Evolutionary conservation across 768 basidiomycete genomes (phyloP), one percentile per base, ranked within the genome.

Genomic region (Macrolepiota dolichaula): DNA sequence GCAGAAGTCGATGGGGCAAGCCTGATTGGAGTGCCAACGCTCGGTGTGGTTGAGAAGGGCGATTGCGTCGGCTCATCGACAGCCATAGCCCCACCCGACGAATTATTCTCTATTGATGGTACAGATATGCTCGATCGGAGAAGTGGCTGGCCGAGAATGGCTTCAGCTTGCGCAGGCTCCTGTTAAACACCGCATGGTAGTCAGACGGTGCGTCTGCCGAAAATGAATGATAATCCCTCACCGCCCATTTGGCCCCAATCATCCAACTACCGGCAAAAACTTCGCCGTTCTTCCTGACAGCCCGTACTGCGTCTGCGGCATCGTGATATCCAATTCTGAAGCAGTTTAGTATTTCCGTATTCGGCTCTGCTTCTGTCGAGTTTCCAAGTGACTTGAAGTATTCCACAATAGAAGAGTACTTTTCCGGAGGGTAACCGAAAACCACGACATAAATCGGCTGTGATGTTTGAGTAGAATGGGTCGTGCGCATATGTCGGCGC

Each of bases 381-480:
- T 84, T 83, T 7, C 91, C 92, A 9, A 96, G 74, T 1, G 86
- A 85, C 65, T 81, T 82, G 77, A 92, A 89, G 71, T 89, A 89
- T 67, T 89, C 89, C 15, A 83, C 84, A 0, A 89, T 85, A 15
- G 86, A 69, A 55, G 82, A 85, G 70, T 88, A 90, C 68, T 86
- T 86, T 72, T 94, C 90, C 35, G 85, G 77, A 4, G 94, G 92
- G 70, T 94, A 96, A n/a, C 94, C 94, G 63, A 93, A 96, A 55
- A 96, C 85, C 67, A 94, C 79, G 37, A 96, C 78, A 67, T 88
- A 88, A 29, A 82, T 70, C 2, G 82, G 77, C 27, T 62, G 60
- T 29, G 84, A 80, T 11, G 73, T 52, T 4, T 76, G 62, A n/a
- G 73, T 61, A 51, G 71, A 46, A 32, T 75, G 57, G 40, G 68